Conservation (phyloP, 176 grass and related monocot genomes). For the Tuctoria greenei region DNA sequence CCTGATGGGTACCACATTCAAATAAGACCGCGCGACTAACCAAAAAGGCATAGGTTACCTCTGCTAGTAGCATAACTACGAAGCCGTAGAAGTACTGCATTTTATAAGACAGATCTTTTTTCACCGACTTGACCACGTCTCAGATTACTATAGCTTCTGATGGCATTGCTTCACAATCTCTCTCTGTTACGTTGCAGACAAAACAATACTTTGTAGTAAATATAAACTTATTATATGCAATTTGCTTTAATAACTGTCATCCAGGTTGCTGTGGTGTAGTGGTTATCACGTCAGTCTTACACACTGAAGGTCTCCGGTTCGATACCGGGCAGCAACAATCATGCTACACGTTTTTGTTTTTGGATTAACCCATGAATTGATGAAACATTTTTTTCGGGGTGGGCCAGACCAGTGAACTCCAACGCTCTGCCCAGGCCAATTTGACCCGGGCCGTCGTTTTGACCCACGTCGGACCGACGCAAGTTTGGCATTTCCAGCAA, state of each 20-base stretch:
- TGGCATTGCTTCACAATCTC: neutral
- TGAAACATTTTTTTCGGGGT: no score
- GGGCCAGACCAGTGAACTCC: no score
- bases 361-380: no score
- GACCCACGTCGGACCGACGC: no score
- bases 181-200: no score
- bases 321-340: neutral
- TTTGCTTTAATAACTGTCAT: neutral
- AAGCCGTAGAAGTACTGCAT: neutral
- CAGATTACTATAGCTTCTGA: neutral
- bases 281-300: slow-evolving; percentile 2
- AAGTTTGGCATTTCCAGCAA: no score
- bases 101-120: neutral
- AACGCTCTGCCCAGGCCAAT: no score
- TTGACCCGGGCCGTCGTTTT: no score
- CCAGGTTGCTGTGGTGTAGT: neutral
- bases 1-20: slow-evolving; percentile 37
- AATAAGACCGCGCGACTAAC: neutral
- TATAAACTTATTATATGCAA: no score
- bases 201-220: no score
- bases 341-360: no score
- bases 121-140: neutral
- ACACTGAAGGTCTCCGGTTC: neutral
- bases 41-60: neutral
- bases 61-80: neutral